phyloP scores from a whole-genome alignment of 202 grass and related monocot species.

The Digitaria exilis region DNA sequence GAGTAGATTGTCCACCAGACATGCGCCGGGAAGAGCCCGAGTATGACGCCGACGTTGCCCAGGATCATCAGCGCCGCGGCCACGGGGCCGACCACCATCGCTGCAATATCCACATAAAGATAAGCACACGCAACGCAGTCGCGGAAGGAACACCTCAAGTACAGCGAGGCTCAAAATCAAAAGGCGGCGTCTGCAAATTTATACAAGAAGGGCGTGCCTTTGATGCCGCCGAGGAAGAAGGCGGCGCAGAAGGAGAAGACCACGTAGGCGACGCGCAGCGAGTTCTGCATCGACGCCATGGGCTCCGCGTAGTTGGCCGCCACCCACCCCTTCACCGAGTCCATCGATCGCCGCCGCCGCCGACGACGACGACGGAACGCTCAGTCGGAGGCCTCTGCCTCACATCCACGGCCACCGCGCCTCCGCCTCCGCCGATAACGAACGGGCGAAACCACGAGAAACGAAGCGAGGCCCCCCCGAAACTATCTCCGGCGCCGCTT shows the following conservation, averaged over 20 bases:
- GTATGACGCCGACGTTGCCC: conserved; percentile 79
- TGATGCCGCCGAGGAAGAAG: conserved; percentile 85
- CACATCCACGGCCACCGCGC: conserved; percentile 15
- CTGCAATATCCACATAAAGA: conserved; percentile 38
- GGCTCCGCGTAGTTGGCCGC: conserved; percentile 52
- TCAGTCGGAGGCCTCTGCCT: conserved; percentile 9
- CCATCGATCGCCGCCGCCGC: conserved; percentile 33
- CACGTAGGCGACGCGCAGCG: conserved; percentile 64
- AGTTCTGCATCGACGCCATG: conserved; percentile 47
- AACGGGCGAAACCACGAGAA: neutral
- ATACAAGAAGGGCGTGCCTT: conserved; percentile 56
- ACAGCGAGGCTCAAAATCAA: neutral
- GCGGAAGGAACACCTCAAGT: neutral
- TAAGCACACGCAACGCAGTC: conserved; percentile 12
- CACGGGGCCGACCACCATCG: conserved; percentile 75
- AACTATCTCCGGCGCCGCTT: neutral
- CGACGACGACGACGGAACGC: too few relatives aligned
- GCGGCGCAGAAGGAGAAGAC: conserved; percentile 85
- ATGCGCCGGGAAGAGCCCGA: conserved; percentile 81
- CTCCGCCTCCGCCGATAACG: neutral
- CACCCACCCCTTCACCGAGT: conserved; percentile 58
- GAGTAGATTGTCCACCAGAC: conserved; percentile 89
- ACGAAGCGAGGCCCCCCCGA: neutral
- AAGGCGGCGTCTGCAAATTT: too few relatives aligned
- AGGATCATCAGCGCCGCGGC: conserved; percentile 74